phyloP scores from a whole-genome alignment of 176 grass and related monocot genomes.

The Ensete glaucum region DNA sequence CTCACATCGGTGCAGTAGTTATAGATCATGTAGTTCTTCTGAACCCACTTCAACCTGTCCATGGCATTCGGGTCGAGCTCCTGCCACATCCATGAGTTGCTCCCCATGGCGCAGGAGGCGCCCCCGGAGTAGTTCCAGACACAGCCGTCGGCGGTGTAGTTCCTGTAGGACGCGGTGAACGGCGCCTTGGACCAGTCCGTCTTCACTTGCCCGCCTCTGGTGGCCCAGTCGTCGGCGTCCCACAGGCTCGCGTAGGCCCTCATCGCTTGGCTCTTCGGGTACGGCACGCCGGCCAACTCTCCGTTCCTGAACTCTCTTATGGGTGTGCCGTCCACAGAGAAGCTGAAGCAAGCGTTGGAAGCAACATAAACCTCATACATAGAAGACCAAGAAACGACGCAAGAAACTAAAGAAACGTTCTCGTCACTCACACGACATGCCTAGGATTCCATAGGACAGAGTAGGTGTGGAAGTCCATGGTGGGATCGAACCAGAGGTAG shows the following conservation, averaged over 20 bases:
- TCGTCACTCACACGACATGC: neutral
- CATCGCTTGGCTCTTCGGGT: constrained; percentile 3
- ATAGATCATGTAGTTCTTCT: constrained; percentile 13
- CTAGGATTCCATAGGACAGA: constrained; percentile 1
- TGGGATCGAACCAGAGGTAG: constrained; percentile 10
- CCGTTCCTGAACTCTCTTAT: constrained; percentile 12
- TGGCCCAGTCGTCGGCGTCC: constrained; percentile 13
- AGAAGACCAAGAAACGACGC: neutral
- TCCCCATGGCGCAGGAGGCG: neutral
- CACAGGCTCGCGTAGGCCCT: constrained; percentile 8
- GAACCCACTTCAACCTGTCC: constrained; percentile 4
- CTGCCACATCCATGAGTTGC: neutral
- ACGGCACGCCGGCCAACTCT: neutral
- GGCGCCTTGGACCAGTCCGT: constrained; percentile 14
- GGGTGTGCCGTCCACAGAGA: neutral
- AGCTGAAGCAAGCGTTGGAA: neutral
- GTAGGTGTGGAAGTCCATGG: constrained; percentile 16
- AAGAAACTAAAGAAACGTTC: neutral
- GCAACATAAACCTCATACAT: neutral
- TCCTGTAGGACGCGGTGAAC: neutral
- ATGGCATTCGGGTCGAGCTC: neutral
- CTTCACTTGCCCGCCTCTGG: constrained; percentile 1
- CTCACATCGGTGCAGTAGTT: neutral
- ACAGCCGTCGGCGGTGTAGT: neutral
- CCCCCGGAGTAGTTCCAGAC: neutral